Evolutionary conservation across 2,329 filamentous ascomycete genomes (phyloP), one percentile per base, ranked within the genome.

Genomic region (Mariannaea sp.): DNA sequence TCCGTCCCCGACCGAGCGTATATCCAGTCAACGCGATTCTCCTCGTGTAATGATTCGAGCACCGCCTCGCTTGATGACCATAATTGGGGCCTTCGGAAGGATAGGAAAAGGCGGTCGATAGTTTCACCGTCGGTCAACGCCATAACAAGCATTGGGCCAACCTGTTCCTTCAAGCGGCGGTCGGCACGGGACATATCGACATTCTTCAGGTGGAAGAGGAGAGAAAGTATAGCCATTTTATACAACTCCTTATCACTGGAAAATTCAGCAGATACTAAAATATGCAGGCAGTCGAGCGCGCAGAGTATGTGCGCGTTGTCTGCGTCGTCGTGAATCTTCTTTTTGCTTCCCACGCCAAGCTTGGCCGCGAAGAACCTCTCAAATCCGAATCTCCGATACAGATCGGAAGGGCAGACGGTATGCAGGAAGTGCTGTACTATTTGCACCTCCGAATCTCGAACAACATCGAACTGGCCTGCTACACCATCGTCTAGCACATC

Each of bases 351-450:
- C 64, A 57, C 17, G 56, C 62, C 5, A 5, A 68, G 24, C 47
- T 70, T 72, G 8, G 53, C 42, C 2, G 67, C 51, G 41, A 73
- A 70, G 40, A 72, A 73, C 0, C 66, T 51, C 3, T 72, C 66
- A 30, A 73, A 72, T 1, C 66, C 68, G 22, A 73, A 70, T 5
- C 67, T 65, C 4, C 56, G 30, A 27, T 70, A 72, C 6, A 73
- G 61, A 0, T 70, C 65, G 1, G 53, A 47, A 0, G 71, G 70
- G 20, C 70, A 73, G 10, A 73, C 68, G 9, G 61, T 69, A 5
- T 49, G 58, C 3, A 73, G 61, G 30, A 70, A 72, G 40, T 72
- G 68, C 6, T 58, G 58, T 7, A 73, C 52, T 10, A 72, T 71
- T 7, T 55, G 53, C 39, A 73, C 63, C 45, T 73, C 70, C 0